These are phyloP conservation scores for Lactarius sp. DNA, from an alignment of 768 basidiomycete species.

Conservation along the genomic window DNA sequence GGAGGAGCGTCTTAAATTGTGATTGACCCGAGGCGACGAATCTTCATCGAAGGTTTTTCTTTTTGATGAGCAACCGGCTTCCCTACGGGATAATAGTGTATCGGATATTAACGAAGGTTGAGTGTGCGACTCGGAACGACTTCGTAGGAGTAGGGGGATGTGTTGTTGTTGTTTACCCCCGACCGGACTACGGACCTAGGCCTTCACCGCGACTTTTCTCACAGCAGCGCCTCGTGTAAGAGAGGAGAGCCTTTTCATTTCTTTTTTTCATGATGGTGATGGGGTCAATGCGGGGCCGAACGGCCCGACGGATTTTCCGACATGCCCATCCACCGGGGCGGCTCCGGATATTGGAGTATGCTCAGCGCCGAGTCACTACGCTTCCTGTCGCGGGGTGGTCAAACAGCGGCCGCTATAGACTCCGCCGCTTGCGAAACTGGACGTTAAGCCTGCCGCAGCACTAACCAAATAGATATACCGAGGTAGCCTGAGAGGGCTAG, in stretches of 20 bases:
- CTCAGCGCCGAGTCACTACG: too few species aligned
- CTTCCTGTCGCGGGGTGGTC: too few species aligned
- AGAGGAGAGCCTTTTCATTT: neutral
- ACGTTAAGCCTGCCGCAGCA: too few species aligned
- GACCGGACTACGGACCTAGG: neutral
- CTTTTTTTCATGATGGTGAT: conserved; percentile 17
- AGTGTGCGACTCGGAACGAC: neutral
- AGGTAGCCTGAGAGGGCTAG: too few species aligned
- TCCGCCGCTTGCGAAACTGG: too few species aligned
- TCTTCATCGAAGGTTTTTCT: neutral
- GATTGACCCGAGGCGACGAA: neutral
- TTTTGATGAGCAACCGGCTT: neutral
- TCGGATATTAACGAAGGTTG: neutral
- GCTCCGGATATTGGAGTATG: too few species aligned
- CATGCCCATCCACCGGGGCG: neutral
- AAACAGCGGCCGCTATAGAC: too few species aligned
- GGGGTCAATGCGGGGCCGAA: conserved; percentile 6
- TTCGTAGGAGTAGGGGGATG: neutral
- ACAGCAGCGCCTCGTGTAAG: conserved; percentile 6
- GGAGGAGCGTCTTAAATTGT: neutral
- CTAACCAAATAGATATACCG: too few species aligned
- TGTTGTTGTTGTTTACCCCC: neutral
- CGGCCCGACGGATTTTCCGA: conserved; percentile 11
- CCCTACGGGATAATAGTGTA: neutral
- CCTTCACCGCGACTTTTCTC: neutral